A percentile compares a stretch with the other conserved stretches of the same genome.
Evolutionary conservation across 1,284 basidiomycete species (phyloP).

Genomic region (Trametes polyzona): DNA sequence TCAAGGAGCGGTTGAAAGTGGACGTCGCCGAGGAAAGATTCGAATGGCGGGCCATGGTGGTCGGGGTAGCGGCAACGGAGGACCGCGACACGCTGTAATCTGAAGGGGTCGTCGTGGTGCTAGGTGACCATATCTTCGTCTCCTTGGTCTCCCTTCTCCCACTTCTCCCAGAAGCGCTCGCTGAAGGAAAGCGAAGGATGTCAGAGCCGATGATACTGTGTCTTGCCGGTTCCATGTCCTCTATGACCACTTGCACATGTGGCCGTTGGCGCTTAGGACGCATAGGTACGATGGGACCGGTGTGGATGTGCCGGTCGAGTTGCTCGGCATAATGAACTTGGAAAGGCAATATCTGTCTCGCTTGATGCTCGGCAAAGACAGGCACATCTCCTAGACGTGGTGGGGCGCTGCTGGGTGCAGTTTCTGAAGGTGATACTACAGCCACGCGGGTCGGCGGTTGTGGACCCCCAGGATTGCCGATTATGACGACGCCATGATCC

Average conservation of each 20-base stretch:
- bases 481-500: neutral
- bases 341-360: constrained; percentile 27
- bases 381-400: constrained; percentile 20
- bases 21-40: constrained; percentile 13
- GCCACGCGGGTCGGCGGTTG: neutral
- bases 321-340: constrained; percentile 28
- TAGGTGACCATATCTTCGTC: constrained; percentile 25
- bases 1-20: constrained; percentile 6
- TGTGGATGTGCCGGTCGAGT: constrained; percentile 16
- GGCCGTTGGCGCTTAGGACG: constrained; percentile 21
- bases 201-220: constrained; percentile 36
- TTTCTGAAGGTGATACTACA: too few relatives aligned
- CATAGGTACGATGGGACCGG: constrained; percentile 23
- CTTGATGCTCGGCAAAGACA: constrained; percentile 17
- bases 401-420: constrained; percentile 19
- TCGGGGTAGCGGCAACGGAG: constrained; percentile 5
- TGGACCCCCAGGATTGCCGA: neutral
- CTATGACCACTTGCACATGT: constrained; percentile 24
- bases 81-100: constrained; percentile 9
- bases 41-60: constrained; percentile 18
- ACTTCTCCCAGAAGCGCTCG: neutral
- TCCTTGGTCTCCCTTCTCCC: constrained; percentile 7
- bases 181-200: constrained; percentile 32
- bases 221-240: constrained; percentile 14
- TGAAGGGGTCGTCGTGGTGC: constrained; percentile 16